Percentiles rank a stretch among this genome's conserved stretches.
These are phyloP conservation scores for Passiflora organensis DNA, from an alignment of 345 rosid genomes.

Conservation along the genomic window DNA sequence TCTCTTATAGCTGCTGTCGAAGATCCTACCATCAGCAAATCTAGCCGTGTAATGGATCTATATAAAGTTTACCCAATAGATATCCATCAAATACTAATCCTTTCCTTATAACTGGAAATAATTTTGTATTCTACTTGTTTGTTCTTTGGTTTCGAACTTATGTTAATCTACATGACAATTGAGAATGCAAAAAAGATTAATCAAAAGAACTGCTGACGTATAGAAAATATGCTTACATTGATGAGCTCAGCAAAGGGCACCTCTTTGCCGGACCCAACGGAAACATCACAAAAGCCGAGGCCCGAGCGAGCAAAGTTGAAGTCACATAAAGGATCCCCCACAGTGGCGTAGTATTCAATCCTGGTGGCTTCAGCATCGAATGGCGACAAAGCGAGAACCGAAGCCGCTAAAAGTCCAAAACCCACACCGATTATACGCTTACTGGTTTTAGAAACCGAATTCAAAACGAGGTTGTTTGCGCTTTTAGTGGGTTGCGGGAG, in stretches of 20 bases:
- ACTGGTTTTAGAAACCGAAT: constrained; percentile 19
- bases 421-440: constrained; percentile 42
- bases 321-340: constrained; percentile 74
- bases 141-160: no score
- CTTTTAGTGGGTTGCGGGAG: constrained; percentile 9
- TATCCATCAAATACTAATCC: neutral
- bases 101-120: neutral
- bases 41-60: constrained; percentile 90
- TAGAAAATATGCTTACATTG: constrained; percentile 40
- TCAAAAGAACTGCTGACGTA: neutral
- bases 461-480: constrained; percentile 13
- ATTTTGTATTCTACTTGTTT: no score
- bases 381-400: constrained; percentile 55
- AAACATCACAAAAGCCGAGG: constrained; percentile 79
- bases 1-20: constrained; percentile 93
- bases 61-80: neutral
- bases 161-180: no score
- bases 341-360: constrained; percentile 81
- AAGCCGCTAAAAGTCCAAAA: constrained; percentile 64
- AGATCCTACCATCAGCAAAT: constrained; percentile 80
- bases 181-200: neutral
- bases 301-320: constrained; percentile 63
- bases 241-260: constrained; percentile 79
- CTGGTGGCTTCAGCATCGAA: constrained; percentile 78
- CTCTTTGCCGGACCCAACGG: constrained; percentile 53